Base-by-base conservation (phyloP, 1,284 basidiomycete genomes). In the Serendipita sp. region DNA sequence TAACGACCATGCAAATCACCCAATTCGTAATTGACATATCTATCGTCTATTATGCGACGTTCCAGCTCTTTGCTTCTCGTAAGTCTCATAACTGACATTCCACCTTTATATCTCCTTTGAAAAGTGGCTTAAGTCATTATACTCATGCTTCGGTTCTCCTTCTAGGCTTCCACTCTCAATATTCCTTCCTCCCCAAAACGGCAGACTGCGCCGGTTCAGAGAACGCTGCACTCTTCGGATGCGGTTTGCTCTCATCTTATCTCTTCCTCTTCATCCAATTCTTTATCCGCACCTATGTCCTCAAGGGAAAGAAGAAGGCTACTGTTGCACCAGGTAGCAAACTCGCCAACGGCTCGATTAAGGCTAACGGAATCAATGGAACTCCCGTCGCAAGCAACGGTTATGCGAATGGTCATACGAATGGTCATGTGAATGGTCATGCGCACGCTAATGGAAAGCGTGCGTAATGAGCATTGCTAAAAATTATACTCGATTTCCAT, bases 1-100 rank as follows among this genome's bases (percentile, higher is more conserved):
- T 98, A 67, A 98, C 95, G 60, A 85, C 83, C 43, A 87, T 96
- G 82, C 96, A 99, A 77, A 99, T 99, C 71, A 82, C 81, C 45
- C 94, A 97, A 76, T 97, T 97, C 72, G 74, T 97, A 67, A 87
- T 97, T 69, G 93, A 97, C 76, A 76, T 97, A 43, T 82, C 82
- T 72, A 76, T 88, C 67, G 90, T 93, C 68, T 97, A 94, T 80
- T 95, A 93, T 70, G 93, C 90, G 71, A 93, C 93, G 91, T 71
- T 69, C 92, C 85, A 43, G 62, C 61, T 68, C 45, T 66, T 65
- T 65, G 65, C 65, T 60, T 63, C 63, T 58, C 61, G 60, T 35
- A 26, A 61, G 42, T 60, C 13, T 38, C 13, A 3, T n/a, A 30
- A 17, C 35, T n/a, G 6, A n/a, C 43, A 22, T 13, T 41, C 62